Evolutionary conservation across 805 yeast genomes (phyloP).

Genomic region (Wickerhamia fluorescens): DNA sequence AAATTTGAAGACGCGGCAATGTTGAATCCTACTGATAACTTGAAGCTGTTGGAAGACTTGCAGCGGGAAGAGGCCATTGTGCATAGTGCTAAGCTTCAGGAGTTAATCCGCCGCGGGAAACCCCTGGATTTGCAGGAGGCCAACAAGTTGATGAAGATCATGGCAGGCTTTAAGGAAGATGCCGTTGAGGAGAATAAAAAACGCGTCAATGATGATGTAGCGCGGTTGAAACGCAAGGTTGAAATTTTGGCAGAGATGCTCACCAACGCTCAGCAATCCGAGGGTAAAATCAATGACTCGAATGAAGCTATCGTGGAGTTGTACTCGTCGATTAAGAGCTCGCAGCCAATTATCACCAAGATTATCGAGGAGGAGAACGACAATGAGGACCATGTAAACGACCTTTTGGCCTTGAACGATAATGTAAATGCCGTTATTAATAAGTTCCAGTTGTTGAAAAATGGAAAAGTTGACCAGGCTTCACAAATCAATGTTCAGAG

Average conservation of each 20-base stretch:
- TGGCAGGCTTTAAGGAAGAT: slow-evolving; percentile 96
- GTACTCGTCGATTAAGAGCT: slow-evolving; percentile 66
- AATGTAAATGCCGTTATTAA: slow-evolving; percentile 60
- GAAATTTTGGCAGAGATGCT: slow-evolving; percentile 87
- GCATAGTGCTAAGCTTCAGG: slow-evolving; percentile 92
- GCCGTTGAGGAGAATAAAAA: slow-evolving; percentile 66
- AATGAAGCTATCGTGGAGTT: slow-evolving; percentile 78
- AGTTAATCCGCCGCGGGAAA: slow-evolving; percentile 87
- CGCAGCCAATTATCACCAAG: slow-evolving; percentile 81
- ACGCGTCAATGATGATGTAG: slow-evolving; percentile 76
- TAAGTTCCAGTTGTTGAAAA: slow-evolving; percentile 58
- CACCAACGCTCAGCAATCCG: slow-evolving; percentile 36
- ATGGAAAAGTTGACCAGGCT: slow-evolving; percentile 45
- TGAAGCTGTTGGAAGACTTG: slow-evolving; percentile 83
- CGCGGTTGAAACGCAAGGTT: slow-evolving; percentile 76
- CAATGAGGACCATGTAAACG: slow-evolving; percentile 56
- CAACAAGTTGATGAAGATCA: slow-evolving; percentile 90
- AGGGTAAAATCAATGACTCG: slow-evolving; percentile 30
- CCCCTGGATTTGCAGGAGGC: slow-evolving; percentile 96
- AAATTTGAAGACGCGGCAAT: slow-evolving; percentile 90
- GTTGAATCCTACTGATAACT: slow-evolving; percentile 77
- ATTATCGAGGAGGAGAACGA: slow-evolving; percentile 78
- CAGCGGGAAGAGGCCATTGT: slow-evolving; percentile 90
- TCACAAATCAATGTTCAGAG: slow-evolving; percentile 31
- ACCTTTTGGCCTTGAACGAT: slow-evolving; percentile 66